These are phyloP conservation scores for Trichophyton rubrum DNA, from an alignment of 2,329 filamentous ascomycete genomes.

Conservation along the genomic window DNA sequence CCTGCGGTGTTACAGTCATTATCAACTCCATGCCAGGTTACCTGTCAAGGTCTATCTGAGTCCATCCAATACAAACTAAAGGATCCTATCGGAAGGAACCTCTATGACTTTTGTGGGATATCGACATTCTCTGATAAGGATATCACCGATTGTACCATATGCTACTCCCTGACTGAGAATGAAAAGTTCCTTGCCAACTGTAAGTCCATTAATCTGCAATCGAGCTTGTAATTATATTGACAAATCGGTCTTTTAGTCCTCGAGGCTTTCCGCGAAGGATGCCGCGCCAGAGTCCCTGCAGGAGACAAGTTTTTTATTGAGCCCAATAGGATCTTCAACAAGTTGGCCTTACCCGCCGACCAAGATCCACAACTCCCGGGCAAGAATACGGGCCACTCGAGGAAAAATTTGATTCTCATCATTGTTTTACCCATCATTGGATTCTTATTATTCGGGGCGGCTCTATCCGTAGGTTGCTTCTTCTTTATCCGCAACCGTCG, in stretches of 20 bases:
- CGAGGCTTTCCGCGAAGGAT: conserved; percentile 35
- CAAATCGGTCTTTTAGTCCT: conserved; percentile 24
- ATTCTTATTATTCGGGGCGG: conserved; percentile 27
- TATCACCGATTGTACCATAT: conserved; percentile 31
- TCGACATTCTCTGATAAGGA: conserved; percentile 30
- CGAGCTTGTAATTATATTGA: background rate
- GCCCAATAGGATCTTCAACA: conserved; percentile 31
- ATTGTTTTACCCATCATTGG: conserved; percentile 34
- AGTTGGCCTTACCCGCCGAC: conserved; percentile 26
- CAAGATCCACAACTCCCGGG: conserved; percentile 16
- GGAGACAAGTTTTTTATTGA: conserved; percentile 30
- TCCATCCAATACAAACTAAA: conserved; percentile 23
- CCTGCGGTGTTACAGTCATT: conserved; percentile 25
- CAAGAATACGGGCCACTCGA: conserved; percentile 11
- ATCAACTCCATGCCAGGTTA: conserved; percentile 34
- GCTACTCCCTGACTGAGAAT: conserved; percentile 31
- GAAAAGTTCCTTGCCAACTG: conserved; percentile 35
- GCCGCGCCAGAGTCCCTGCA: conserved; percentile 27
- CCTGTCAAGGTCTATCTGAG: conserved; percentile 25
- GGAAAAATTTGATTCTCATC: conserved; percentile 24
- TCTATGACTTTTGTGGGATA: conserved; percentile 28
- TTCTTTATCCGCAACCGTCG: conserved; percentile 33
- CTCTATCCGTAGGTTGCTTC: conserved; percentile 27
- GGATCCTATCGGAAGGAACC: conserved; percentile 20
- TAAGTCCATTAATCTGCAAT: conserved; percentile 13